phyloP scores from a whole-genome alignment of 495 filamentous ascomycete species.

The Bryoglossum gracile region DNA sequence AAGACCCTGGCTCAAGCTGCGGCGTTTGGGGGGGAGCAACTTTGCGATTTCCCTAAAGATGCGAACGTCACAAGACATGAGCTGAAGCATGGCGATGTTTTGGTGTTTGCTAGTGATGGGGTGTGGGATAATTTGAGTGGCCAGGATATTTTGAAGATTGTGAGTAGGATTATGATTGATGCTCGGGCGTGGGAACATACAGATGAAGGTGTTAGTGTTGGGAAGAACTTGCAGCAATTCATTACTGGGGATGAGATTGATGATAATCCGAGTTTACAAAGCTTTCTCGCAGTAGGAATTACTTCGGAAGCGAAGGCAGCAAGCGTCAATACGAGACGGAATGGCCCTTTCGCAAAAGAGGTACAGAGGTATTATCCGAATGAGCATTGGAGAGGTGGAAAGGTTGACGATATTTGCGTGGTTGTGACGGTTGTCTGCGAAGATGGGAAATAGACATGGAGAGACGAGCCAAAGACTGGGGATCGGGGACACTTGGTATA shows the following conservation, averaged over 20 bases:
- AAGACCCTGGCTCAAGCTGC: conserved; percentile 66
- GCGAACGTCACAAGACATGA: conserved; percentile 68
- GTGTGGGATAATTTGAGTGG: conserved; percentile 96
- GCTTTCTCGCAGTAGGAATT: conserved; percentile 68
- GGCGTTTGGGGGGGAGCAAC: conserved; percentile 71
- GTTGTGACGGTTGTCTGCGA: conserved; percentile 66
- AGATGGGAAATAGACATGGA: conserved; percentile 24
- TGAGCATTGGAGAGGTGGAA: conserved; percentile 80
- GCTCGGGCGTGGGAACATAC: conserved; percentile 65
- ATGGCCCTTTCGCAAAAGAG: conserved; percentile 92
- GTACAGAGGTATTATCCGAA: conserved; percentile 77
- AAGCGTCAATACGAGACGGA: conserved; percentile 65
- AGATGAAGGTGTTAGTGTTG: conserved; percentile 50
- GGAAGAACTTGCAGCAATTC: conserved; percentile 43
- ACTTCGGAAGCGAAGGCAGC: conserved; percentile 75
- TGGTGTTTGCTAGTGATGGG: conserved; percentile 88
- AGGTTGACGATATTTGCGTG: conserved; percentile 85
- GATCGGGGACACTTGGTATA: conserved; percentile 3
- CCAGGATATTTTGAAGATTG: conserved; percentile 74
- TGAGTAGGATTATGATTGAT: conserved; percentile 64
- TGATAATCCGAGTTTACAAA: conserved; percentile 52
- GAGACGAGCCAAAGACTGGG: not conserved
- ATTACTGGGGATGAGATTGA: conserved; percentile 36
- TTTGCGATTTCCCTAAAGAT: conserved; percentile 76
- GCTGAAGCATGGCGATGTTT: conserved; percentile 82